Base-by-base conservation (phyloP, 108 stramenopile species). In the Stephanodiscus triporus region DNA sequence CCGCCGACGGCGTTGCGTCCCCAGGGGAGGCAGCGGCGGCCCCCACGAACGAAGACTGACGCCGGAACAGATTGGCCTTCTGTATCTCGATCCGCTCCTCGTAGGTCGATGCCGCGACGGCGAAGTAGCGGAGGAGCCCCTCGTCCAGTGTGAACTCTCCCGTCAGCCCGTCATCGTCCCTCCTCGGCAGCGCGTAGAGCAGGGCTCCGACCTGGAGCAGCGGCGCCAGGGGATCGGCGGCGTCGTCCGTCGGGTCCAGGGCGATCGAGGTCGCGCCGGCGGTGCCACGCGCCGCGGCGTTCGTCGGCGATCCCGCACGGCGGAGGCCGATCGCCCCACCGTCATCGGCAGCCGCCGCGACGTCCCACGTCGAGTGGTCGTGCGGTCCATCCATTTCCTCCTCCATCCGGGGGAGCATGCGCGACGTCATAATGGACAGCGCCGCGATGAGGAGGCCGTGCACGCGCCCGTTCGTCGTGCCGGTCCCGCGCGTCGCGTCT, bases 21-120 rank as follows among this genome's bases (percentile, higher is more conserved):
- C 9, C 16, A 37, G 64, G 63, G 38, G 48, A 48, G 60, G 61
- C 32, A 22, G 57, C 29, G 13, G 20, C 30, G 53, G 26, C 43
- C 16, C 16, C 45, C 30, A 45, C 43, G 14, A 16, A 17, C 11
- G 40, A 40, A 0, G 40, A 40, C 40, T 29, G 19, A 40, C 30
- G 32, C 7, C 42, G 43, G 48, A 83, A 56, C 38, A 87, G 53
- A 23, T 79, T 81, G 22, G 83, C 76, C 51, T 89, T 90, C 50
- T 90, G 88, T 36, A 88, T 85, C 53, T 93, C 92, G 59, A 91
- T 85, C 29, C 90, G 70, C 50, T 91, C 90, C 55, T 88, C 90
- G 55, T 89, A 89, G 7, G 56, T 76, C 32, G 90, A 81, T 22
- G 90, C 86, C 40, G 92, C 92, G 40, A 87, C 49, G 20, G 84